Evolutionary conservation across 768 basidiomycete species (phyloP).

Genomic region (Mycena epipterygia): DNA sequence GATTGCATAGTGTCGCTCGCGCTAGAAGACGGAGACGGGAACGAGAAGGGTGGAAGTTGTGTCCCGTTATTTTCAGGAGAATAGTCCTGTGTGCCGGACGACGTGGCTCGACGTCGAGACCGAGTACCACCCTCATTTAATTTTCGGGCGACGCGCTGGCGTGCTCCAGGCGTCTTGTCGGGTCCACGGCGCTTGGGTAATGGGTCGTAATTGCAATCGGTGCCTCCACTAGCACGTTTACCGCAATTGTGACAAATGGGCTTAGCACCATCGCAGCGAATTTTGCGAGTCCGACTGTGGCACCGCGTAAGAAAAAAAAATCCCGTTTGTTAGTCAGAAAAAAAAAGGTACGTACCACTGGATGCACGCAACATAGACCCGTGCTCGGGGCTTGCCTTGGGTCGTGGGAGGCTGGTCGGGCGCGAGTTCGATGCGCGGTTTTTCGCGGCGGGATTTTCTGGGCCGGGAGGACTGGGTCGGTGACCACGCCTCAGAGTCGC

Average conservation of each 20-base stretch:
- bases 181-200: slow-evolving; percentile 85
- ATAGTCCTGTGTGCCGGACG: slow-evolving; percentile 8
- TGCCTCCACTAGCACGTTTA: slow-evolving; percentile 59
- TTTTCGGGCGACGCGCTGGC: slow-evolving; percentile 70
- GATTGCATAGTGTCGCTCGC: slow-evolving; percentile 32
- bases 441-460: slow-evolving; percentile 65
- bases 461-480: slow-evolving; percentile 35
- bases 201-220: slow-evolving; percentile 76
- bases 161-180: slow-evolving; percentile 84
- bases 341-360: slow-evolving; percentile 69
- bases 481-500: slow-evolving; percentile 34
- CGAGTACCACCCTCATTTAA: slow-evolving; percentile 47
- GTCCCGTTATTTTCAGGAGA: slow-evolving; percentile 7
- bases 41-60: slow-evolving; percentile 30
- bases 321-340: too few species aligned
- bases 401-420: slow-evolving; percentile 85
- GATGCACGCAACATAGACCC: slow-evolving; percentile 84
- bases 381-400: slow-evolving; percentile 80
- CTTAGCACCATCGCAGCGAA: slow-evolving; percentile 86
- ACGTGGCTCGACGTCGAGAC: slow-evolving; percentile 53
- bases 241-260: slow-evolving; percentile 82
- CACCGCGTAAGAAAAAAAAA: slow-evolving; percentile 27
- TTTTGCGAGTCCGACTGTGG: slow-evolving; percentile 81
- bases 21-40: slow-evolving; percentile 37
- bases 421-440: slow-evolving; percentile 75